Evolutionary conservation across 2,329 filamentous ascomycete species (phyloP).

Genomic region (Aspergillus amoenus): DNA sequence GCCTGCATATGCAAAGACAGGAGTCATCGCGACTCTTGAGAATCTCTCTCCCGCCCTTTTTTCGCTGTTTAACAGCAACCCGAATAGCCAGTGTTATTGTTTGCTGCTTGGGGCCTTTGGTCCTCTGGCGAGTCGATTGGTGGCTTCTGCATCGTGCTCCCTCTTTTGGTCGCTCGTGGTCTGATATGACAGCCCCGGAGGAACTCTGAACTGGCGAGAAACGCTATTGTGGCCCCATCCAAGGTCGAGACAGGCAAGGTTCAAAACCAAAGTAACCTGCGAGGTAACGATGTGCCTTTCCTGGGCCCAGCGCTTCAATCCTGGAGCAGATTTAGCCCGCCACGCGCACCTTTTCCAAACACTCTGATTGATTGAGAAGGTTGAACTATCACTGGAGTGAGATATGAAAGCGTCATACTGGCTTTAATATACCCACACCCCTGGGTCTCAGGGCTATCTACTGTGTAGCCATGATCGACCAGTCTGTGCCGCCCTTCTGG

Average conservation of each 20-base stretch:
- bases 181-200: no score
- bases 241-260: background rate
- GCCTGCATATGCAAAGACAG: no score
- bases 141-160: no score
- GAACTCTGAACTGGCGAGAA: background rate
- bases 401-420: background rate
- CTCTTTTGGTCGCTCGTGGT: no score
- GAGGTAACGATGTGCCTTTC: background rate
- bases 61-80: background rate
- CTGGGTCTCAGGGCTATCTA: background rate
- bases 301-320: background rate
- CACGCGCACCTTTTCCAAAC: background rate
- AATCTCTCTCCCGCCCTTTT: background rate
- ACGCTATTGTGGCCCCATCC: background rate
- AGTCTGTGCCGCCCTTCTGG: background rate
- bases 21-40: no score
- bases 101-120: no score
- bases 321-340: no score
- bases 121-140: no score
- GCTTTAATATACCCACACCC: background rate
- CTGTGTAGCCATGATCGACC: background rate
- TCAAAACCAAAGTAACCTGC: background rate
- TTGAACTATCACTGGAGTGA: background rate
- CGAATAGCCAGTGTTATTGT: no score
- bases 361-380: background rate